Base-by-base conservation (phyloP, 805 yeast genomes). In the Suhomyces xylopsoci region DNA sequence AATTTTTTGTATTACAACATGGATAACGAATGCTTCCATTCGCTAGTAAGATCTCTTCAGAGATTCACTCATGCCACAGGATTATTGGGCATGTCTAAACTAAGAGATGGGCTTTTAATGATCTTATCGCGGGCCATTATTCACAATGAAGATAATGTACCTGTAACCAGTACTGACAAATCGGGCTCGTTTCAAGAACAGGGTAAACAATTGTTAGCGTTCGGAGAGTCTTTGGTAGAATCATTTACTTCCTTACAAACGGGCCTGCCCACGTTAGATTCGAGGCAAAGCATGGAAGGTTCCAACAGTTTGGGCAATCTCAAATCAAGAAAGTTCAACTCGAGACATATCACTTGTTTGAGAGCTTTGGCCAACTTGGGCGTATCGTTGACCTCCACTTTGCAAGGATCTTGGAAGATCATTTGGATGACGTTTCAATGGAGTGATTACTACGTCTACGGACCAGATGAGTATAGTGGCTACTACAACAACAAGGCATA, bases 61-160 rank as follows among this genome's bases (percentile, higher is more conserved):
- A 85, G 86, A 56, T 75, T 89, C 47, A 83, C 96, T 6, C 97
- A 90, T 64, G 83, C 92, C 0, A 80, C 92, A 0, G 97, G 97
- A 0, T 70, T 90, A 14, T 67, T 91, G n/a, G 84, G 83, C 0
- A 63, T 87, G 10, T 62, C 66, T 1, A 73, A 71, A 0, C 73
- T 85, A 20, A 72, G 96, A 47, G 88, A 90, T 60, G 80, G 81
- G 0, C 55, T 72, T 15, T 58, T 75, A 12, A 41, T 49, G 32
- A 55, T 70, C 25, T 55, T 74, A 19, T 62, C 76, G 0, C 61
- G 56, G 19, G 65, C 67, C 5, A 64, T 67, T 12, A 60, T 63
- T 8, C 51, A 54, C 28, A 60, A 60, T 36, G 49, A 41, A 28
- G 47, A 44, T n/a, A 41, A n/a, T 12, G 44, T 49, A 28, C 52